Evolutionary conservation across 1,139 yeast genomes (phyloP), one percentile per base, ranked within the genome.

Genomic region (Blastobotrys raffinosifermentans): DNA sequence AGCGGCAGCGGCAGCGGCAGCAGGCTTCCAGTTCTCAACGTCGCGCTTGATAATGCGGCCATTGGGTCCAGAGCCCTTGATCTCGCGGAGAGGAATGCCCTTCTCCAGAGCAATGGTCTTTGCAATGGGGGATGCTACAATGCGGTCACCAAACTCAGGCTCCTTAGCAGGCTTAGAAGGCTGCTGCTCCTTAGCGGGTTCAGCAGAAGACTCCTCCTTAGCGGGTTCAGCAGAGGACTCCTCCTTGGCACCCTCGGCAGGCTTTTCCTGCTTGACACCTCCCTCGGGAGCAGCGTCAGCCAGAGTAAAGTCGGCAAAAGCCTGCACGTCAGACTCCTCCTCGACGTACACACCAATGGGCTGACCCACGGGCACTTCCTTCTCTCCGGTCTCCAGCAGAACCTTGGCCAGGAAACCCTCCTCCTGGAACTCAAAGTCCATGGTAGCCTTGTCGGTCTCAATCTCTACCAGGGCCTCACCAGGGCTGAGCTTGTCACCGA

Each of bases 391-490:
- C 25, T 76, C 87, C 47, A 87, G 73, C 52, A 93, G 71, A 52
- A 87, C 80, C 72, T 91, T 85, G 50, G 98, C 97, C 58, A 91
- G 71, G 69, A 61, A 87, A 43, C 98, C 99, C 43, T 93, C 99
- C 55, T 93, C 99, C 70, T 89, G 97, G 72, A 91, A 91, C 68
- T 91, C 99, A 57, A 87, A 91, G 67, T 93, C 99, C 96, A 91
- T 91, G 48, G 89, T 82, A 41, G 99, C 98, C 72, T 91, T 91
- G 64, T 91, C 99, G 50, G 99, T 91, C 69, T 91, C 98, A 50
- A 91, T 82, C 66, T 91, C 98, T 41, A 96, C 96, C 53, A 91
- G 76, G 39, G 93, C 80, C 60, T 89, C 96, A 63, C 98, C 97
- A 19, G 96, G 93, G 19, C 72, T 54, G 52, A 91, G 75, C 63